Percentiles rank a stretch among this genome's conserved stretches.
These are phyloP conservation scores for Fusarium sp. DNA, from an alignment of 2,329 filamentous ascomycete genomes.

Conservation along the genomic window DNA sequence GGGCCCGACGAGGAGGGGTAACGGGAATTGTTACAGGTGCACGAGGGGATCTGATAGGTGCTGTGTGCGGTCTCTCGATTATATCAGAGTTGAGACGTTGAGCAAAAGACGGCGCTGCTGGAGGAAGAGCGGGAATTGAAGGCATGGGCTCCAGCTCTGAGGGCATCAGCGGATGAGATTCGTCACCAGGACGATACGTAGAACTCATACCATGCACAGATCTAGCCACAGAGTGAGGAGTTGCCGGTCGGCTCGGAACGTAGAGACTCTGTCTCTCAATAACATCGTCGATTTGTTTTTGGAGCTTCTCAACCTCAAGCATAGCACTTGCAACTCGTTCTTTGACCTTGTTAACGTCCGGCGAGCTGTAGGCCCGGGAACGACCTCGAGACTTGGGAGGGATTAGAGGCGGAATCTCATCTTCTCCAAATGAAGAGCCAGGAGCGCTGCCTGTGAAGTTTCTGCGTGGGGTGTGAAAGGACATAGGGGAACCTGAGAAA, in stretches of 20 bases:
- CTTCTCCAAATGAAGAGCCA: conserved; percentile 42
- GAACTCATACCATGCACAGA: conserved; percentile 48
- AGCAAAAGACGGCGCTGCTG: conserved; percentile 67
- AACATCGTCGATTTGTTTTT: conserved; percentile 69
- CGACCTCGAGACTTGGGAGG: conserved; percentile 56
- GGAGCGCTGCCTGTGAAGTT: conserved; percentile 47
- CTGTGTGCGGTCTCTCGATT: conserved; percentile 51
- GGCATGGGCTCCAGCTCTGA: conserved; percentile 64
- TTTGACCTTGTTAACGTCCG: conserved; percentile 63
- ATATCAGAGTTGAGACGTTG: conserved; percentile 63
- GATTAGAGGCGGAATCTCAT: conserved; percentile 50
- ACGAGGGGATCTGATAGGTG: conserved; percentile 51
- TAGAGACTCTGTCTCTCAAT: conserved; percentile 71
- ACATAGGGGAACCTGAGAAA: conserved; percentile 59
- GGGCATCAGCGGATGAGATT: conserved; percentile 30
- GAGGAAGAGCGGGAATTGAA: conserved; percentile 67
- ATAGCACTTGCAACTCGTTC: conserved; percentile 67
- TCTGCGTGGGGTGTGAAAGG: conserved; percentile 66
- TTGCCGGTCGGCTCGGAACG: conserved; percentile 63
- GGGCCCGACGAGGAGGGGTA: conserved; percentile 43
- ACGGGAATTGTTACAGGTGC: conserved; percentile 49
- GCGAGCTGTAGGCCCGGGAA: conserved; percentile 58
- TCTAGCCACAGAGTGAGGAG: conserved; percentile 55
- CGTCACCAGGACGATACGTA: conserved; percentile 16
- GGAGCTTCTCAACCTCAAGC: conserved; percentile 67